Evolutionary conservation across 164 flowering plant species (phyloP).

Genomic region (Berberis thunbergii): DNA sequence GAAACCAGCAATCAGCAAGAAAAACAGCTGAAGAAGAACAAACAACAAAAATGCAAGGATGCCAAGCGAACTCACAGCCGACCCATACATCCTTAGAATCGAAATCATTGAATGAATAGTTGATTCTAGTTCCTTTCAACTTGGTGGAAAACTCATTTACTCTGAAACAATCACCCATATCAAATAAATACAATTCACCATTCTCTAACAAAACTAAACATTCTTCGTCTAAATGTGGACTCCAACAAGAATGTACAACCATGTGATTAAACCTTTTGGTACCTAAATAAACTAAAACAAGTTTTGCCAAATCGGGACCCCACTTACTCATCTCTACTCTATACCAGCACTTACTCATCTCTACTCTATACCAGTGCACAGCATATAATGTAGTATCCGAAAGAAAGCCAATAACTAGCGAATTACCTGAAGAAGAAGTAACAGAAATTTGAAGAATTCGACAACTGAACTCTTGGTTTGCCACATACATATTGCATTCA

Average conservation of each 20-base stretch:
- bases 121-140: conserved; percentile 29
- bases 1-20: conserved; percentile 48
- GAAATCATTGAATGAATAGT: conserved; percentile 23
- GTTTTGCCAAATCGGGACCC: conserved; percentile 11
- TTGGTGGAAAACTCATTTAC: conserved; percentile 1
- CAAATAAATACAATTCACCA: conserved; percentile 64
- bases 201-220: conserved; percentile 52
- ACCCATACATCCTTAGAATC: conserved; percentile 34
- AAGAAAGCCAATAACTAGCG: conserved; percentile 32
- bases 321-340: conserved; percentile 16
- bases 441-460: conserved; percentile 32
- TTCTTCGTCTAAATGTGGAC: conserved; percentile 53
- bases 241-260: conserved; percentile 65
- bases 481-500: conserved; percentile 13
- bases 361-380: too few relatives aligned
- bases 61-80: conserved; percentile 68
- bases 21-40: conserved; percentile 41
- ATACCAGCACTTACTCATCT: too few relatives aligned
- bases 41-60: conserved; percentile 54
- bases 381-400: conserved; percentile 44
- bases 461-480: conserved; percentile 11
- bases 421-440: conserved; percentile 19
- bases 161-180: conserved; percentile 23
- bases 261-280: conserved; percentile 25
- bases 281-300: conserved; percentile 31